Evolutionary conservation across 2,329 filamentous ascomycete species (phyloP), one percentile per base, ranked within the genome.

Genomic region (Chalaropsis ovoidea): DNA sequence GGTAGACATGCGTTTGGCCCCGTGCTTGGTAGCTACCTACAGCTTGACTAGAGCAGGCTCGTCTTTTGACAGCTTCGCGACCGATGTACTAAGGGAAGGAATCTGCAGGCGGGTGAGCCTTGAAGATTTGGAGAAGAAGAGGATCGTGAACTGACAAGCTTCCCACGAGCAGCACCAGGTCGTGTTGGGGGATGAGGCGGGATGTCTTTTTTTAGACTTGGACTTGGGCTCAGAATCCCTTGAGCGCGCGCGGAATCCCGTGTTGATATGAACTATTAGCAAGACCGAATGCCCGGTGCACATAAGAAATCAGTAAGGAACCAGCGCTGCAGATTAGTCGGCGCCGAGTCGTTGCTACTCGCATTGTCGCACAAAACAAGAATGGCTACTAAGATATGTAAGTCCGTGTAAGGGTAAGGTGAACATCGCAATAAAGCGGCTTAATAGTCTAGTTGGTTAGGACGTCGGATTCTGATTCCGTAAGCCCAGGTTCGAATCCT

Each of bases 401-500:
- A 22, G 1, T 17, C 6, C 1, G 8, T 8, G 19, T 47, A 19
- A 22, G 45, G 4, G 45, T 22, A 7, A 19, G 1, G 2, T 15
- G 8, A 1, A 7, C 45, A 22, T n/a, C 1, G 7, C n/a, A 6
- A 3, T 11, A 22, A 22, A 49, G n/a, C 22, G 45, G 45, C 45
- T 49, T 49, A 61, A 61, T 61, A 61, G 56, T 61, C 56, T 61
- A 61, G 56, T 61, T 61, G 56, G 56, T 61, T 61, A 61, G 56
- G 56, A 39, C 54, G 24, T 39, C 31, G 24, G 31, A 35, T 61
- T 61, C 35, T 61, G 58, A 61, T 61, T 61, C 58, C 58, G 58
- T 61, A 61, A 61, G 58, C 58, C 58, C 58, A 61, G 58, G 58
- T 61, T 61, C 58, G 58, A 61, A 61, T 61, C 58, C 58, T 61